Evolutionary conservation across 139 green algal species (phyloP).

Genomic region (Helicosporidium sp.): DNA sequence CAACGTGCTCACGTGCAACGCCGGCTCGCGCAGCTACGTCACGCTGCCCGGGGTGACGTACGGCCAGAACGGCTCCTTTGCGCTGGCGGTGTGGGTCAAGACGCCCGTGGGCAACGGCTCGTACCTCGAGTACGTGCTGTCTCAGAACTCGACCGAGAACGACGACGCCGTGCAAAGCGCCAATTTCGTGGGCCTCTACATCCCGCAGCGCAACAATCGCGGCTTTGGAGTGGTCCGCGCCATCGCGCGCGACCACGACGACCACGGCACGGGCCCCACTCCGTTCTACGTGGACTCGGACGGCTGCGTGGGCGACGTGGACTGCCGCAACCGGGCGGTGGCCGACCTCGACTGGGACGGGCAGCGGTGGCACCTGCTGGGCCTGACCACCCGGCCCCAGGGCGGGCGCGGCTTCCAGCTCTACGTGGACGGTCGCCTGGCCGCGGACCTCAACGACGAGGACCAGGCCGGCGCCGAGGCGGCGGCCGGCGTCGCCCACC

Average conservation of each 20-base stretch:
- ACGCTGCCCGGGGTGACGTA: constrained; percentile 10
- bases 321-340: not conserved
- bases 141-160: not conserved
- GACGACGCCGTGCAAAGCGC: not conserved
- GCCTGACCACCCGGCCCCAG: constrained; percentile 19
- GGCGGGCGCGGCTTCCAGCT: constrained; percentile 23
- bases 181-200: constrained; percentile 12
- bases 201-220: constrained; percentile 15
- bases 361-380: constrained; percentile 35
- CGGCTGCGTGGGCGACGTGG: constrained; percentile 5
- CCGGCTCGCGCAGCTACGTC: constrained; percentile 1
- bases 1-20: constrained; percentile 6
- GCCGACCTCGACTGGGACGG: constrained; percentile 6
- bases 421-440: constrained; percentile 25
- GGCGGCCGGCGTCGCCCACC: not conserved
- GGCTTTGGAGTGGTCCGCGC: constrained; percentile 23
- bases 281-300: constrained; percentile 26
- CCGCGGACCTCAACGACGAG: not conserved
- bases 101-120: not conserved
- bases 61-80: constrained; percentile 9
- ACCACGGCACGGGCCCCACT: not conserved
- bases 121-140: constrained; percentile 3
- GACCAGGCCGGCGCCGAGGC: not conserved
- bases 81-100: constrained; percentile 10
- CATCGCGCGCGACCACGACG: constrained; percentile 20